Evolutionary conservation across 305 asterid species (phyloP).

Genomic region (Solanum aculeatissimum): DNA sequence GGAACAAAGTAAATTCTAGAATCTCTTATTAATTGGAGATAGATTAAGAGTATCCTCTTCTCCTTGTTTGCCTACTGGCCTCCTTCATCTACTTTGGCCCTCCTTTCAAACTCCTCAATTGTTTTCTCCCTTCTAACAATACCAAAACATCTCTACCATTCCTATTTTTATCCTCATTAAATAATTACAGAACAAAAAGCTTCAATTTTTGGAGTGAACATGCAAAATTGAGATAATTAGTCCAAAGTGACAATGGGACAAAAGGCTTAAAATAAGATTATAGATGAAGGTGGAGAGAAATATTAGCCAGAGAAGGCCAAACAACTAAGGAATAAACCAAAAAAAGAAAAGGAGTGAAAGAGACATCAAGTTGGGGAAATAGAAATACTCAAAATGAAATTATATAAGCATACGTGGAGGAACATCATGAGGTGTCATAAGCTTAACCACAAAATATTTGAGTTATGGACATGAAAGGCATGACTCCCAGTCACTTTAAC

Average conservation of each 20-base stretch:
- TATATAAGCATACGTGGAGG: background rate
- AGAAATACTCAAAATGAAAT: background rate
- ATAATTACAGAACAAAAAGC: background rate
- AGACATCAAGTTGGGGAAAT: background rate
- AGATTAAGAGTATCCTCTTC: background rate
- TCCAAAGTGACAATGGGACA: background rate
- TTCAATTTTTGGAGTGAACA: background rate
- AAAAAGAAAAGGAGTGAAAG: background rate
- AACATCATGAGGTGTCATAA: background rate
- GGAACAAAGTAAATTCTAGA: background rate
- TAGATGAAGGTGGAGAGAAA: background rate
- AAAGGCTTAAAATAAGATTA: background rate
- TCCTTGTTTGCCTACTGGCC: background rate
- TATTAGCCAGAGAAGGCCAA: background rate
- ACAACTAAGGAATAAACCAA: background rate
- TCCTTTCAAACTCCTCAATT: background rate
- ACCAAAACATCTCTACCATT: background rate
- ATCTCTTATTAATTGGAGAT: background rate
- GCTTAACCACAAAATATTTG: background rate
- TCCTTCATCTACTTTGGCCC: background rate
- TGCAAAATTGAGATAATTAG: background rate
- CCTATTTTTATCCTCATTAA: background rate
- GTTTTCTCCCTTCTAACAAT: background rate
- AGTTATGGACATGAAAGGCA: background rate
- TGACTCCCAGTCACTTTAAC: no score